These are phyloP conservation scores for Balansia obtecta DNA, from an alignment of 2,329 filamentous ascomycete species.

Conservation along the genomic window DNA sequence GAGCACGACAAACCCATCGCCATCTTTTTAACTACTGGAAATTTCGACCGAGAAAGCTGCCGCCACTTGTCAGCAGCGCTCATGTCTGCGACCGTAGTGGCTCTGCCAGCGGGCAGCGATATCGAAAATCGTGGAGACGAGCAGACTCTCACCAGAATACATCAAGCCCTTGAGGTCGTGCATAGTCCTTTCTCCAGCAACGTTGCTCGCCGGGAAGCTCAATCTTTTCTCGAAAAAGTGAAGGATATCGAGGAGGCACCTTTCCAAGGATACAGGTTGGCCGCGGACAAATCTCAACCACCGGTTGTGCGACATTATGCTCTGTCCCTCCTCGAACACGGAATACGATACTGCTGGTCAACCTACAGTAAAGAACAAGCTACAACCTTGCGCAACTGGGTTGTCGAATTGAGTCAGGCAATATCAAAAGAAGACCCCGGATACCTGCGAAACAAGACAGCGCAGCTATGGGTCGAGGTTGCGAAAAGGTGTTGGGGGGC, in stretches of 20 bases:
- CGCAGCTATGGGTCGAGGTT: conserved; percentile 87
- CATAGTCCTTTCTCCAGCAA: conserved; percentile 75
- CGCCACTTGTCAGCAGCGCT: conserved; percentile 2
- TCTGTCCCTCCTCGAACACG: conserved; percentile 80
- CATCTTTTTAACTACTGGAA: not conserved
- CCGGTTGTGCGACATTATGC: conserved; percentile 87
- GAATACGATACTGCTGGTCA: conserved; percentile 74
- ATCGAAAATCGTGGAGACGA: conserved; percentile 25
- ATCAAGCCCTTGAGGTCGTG: conserved; percentile 76
- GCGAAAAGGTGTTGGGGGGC: conserved; percentile 88
- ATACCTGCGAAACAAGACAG: conserved; percentile 87
- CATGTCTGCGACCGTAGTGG: conserved; percentile 27
- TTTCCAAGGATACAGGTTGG: conserved; percentile 72
- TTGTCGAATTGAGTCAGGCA: conserved; percentile 64
- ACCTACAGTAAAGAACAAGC: conserved; percentile 59
- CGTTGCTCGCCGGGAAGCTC: conserved; percentile 68
- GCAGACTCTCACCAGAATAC: conserved; percentile 52
- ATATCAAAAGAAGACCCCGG: conserved; percentile 60
- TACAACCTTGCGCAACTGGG: conserved; percentile 57
- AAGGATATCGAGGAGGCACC: conserved; percentile 72
- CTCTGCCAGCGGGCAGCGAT: conserved; percentile 17
- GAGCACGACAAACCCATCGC: not conserved
- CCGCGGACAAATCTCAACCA: conserved; percentile 60
- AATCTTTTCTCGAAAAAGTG: conserved; percentile 72
- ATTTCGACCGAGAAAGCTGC: not conserved